A percentile compares a stretch with the other conserved stretches of the same genome.
Evolutionary conservation across 1,139 yeast species (phyloP).

Genomic region (Hyphopichia wangnamkhiaoensis): DNA sequence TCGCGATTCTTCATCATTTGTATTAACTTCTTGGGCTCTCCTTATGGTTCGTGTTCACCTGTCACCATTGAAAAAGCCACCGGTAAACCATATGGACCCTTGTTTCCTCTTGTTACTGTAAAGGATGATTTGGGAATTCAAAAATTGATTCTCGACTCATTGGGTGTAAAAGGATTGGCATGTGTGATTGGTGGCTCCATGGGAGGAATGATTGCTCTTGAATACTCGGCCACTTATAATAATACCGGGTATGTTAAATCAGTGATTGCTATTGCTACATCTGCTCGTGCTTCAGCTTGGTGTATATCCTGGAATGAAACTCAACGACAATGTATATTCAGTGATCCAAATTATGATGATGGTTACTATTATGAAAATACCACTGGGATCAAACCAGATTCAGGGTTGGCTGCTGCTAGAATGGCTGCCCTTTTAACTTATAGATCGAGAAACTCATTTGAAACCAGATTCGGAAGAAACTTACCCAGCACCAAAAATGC

Average conservation of each 20-base stretch:
- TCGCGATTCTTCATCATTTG: slow-evolving; percentile 82
- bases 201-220: slow-evolving; percentile 99
- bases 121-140: slow-evolving; percentile 91
- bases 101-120: slow-evolving; percentile 88
- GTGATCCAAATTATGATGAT: slow-evolving; percentile 90
- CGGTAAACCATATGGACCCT: slow-evolving; percentile 83
- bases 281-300: slow-evolving; percentile 97
- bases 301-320: slow-evolving; percentile 99
- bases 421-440: slow-evolving; percentile 95
- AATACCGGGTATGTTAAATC: slow-evolving; percentile 70
- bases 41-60: slow-evolving; percentile 95
- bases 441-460: slow-evolving; percentile 89
- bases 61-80: slow-evolving; percentile 73
- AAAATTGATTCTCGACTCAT: slow-evolving; percentile 65
- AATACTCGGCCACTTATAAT: slow-evolving; percentile 70
- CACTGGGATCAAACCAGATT: slow-evolving; percentile 66
- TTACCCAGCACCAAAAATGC: slow-evolving; percentile 41
- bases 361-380: slow-evolving; percentile 74
- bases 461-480: slow-evolving; percentile 83
- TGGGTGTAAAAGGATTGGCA: slow-evolving; percentile 77
- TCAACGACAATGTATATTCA: slow-evolving; percentile 91
- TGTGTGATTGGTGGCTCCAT: slow-evolving; percentile 94
- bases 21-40: slow-evolving; percentile 89
- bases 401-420: slow-evolving; percentile 93
- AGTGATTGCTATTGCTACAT: slow-evolving; percentile 85